A percentile compares a stretch with the other conserved stretches of the same genome.
Conservation (phyloP, 148 eudicot species). For the Spergularia bocconei region DNA sequence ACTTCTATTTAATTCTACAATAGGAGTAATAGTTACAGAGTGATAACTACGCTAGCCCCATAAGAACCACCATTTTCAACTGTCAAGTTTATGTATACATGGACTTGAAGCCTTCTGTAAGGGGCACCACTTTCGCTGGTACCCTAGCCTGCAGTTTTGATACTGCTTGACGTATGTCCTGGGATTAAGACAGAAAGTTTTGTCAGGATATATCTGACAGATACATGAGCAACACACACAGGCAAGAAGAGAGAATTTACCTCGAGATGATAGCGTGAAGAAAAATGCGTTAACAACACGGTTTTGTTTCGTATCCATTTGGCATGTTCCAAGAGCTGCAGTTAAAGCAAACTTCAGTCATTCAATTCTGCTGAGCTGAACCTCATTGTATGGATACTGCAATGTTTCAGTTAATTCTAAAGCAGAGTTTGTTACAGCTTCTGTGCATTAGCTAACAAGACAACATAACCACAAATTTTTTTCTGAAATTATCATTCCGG, state of each 20-base stretch:
- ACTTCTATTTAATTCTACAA: not conserved
- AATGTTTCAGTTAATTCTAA: not conserved
- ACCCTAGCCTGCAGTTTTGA: constrained; percentile 80
- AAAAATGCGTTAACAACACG: constrained; percentile 78
- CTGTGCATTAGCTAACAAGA: not conserved
- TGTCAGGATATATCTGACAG: not conserved
- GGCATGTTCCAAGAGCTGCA: constrained; percentile 81
- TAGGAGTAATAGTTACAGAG: constrained; percentile 2
- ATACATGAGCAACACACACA: not conserved
- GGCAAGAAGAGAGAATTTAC: constrained; percentile 32
- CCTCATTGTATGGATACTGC: not conserved
- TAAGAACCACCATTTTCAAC: not conserved
- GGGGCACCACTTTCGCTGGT: constrained; percentile 72
- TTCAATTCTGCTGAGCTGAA: not conserved
- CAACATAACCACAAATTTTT: too few relatives aligned
- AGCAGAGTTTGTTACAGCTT: not conserved
- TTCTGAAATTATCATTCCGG: too few relatives aligned
- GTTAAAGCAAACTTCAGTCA: constrained; percentile 13
- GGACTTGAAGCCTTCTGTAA: constrained; percentile 91
- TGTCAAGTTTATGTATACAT: constrained; percentile 14
- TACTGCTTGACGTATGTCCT: constrained; percentile 93
- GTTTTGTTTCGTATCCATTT: constrained; percentile 84
- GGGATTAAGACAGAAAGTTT: not conserved
- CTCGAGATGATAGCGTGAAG: constrained; percentile 85
- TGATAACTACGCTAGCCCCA: constrained; percentile 2